These are phyloP conservation scores for Paramecium sonneborni DNA, from an alignment of 73 alveolate species.

Conservation along the genomic window DNA sequence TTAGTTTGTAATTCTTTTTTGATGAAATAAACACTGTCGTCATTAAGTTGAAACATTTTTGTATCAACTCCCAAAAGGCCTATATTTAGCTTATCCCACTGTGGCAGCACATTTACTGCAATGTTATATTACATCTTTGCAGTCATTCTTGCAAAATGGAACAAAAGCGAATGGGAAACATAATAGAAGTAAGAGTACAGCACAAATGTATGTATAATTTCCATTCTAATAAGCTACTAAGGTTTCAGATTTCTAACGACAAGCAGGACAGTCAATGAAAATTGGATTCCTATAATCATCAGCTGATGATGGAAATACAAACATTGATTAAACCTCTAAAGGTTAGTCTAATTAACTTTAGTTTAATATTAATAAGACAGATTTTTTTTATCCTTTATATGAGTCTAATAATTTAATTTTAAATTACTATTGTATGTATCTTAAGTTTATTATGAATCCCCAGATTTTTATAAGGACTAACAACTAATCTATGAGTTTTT, in stretches of 20 bases:
- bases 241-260: not conserved
- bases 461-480: not conserved
- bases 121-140: slow-evolving; percentile 7
- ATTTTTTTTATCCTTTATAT: not conserved
- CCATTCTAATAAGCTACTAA: not conserved
- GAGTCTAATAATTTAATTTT: not conserved
- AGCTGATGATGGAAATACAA: not conserved
- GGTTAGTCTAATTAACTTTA: not conserved
- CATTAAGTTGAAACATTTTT: not conserved
- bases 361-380: not conserved
- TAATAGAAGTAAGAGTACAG: not conserved
- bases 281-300: slow-evolving; percentile 5
- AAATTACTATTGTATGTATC: not conserved
- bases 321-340: not conserved
- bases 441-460: not conserved
- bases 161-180: not conserved
- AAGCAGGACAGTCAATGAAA: not conserved
- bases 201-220: not conserved
- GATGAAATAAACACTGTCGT: not conserved
- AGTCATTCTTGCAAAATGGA: not conserved
- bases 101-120: not conserved
- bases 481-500: not conserved
- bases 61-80: not conserved
- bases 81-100: not conserved
- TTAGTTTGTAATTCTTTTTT: not conserved